phyloP scores from a whole-genome alignment of 371 early-diverging fungal genomes.

The Mucor velutinosus region DNA sequence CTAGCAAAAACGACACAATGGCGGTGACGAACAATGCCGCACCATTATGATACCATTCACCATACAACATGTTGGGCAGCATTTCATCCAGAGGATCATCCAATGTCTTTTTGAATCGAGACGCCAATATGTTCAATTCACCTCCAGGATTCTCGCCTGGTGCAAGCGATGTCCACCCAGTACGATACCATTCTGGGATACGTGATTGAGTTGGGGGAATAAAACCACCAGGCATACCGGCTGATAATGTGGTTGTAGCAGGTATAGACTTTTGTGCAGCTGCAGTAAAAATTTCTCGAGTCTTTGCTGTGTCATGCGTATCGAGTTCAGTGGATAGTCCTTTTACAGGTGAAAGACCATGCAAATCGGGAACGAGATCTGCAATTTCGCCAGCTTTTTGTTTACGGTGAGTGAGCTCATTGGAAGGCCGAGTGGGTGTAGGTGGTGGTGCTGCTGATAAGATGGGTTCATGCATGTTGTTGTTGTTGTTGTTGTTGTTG shows the following conservation, averaged over 20 bases:
- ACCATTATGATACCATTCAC: conserved; percentile 39
- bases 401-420: neutral
- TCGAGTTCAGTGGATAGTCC: conserved; percentile 42
- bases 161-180: conserved; percentile 42
- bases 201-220: neutral
- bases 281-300: conserved; percentile 30
- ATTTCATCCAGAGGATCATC: conserved; percentile 21
- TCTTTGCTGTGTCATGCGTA: conserved; percentile 32
- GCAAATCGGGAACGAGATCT: conserved; percentile 31
- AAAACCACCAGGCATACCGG: conserved; percentile 27
- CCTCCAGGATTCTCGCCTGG: conserved; percentile 35
- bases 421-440: neutral
- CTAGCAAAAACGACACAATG: conserved; percentile 36
- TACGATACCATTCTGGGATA: conserved; percentile 45
- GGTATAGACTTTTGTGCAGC: conserved; percentile 41
- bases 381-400: neutral
- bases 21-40: conserved; percentile 40
- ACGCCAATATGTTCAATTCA: conserved; percentile 24
- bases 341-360: conserved; percentile 6
- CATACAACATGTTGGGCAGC: conserved; percentile 22
- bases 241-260: conserved; percentile 2
- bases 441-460: neutral
- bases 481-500: neutral
- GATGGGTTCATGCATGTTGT: neutral
- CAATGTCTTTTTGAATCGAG: conserved; percentile 10